Base-by-base conservation (phyloP, 129 eudicot species). In the Kitagawia praeruptora region DNA sequence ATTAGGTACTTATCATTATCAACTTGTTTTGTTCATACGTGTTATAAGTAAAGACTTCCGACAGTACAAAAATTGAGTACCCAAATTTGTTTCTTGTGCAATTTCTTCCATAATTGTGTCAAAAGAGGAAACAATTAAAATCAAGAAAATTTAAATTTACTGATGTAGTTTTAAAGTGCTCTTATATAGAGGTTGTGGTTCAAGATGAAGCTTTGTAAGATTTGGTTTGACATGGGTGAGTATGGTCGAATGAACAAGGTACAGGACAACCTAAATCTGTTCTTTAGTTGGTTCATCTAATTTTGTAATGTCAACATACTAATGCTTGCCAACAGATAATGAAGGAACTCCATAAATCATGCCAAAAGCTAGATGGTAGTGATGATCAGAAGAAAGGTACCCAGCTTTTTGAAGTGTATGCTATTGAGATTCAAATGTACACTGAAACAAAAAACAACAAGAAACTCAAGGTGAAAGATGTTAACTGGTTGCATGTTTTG, bases 321-420 rank as follows among this genome's bases (percentile, higher is more conserved):
- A 42, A 89, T 86, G 90, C 97, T 95, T 49, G 45, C 53, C 44
- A 49, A 21, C 81, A 96, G 99, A 96, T 96, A 76, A 87, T 96
- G 91, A 96, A 96, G 89, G 97, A 96, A 82, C 99, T 92, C 66
- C 98, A 92, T 81, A 92, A 89, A 79, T 96, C 98, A 69, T 96
- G 99, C 85, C 93, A 87, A 81, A 89, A 86, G 80, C 91, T 90
- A 77, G 99, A 96, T 88, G 99, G 99, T n/a, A 86, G 87, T 41
- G 98, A 96, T 87, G 99, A 92, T 87, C 98, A 96, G 84, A 96
- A 96, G 97, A 96, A 96, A 89, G 99, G 99, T 70, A 96, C 99
- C 77, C 99, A 92, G 70, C 82, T 96, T 70, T 80, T 96, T 87
- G 99, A 96, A 85, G 98, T 96, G 40, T 96, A 96, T 85, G 99